phyloP scores from a whole-genome alignment of 2,329 filamentous ascomycete species.

The Periconia sp. region DNA sequence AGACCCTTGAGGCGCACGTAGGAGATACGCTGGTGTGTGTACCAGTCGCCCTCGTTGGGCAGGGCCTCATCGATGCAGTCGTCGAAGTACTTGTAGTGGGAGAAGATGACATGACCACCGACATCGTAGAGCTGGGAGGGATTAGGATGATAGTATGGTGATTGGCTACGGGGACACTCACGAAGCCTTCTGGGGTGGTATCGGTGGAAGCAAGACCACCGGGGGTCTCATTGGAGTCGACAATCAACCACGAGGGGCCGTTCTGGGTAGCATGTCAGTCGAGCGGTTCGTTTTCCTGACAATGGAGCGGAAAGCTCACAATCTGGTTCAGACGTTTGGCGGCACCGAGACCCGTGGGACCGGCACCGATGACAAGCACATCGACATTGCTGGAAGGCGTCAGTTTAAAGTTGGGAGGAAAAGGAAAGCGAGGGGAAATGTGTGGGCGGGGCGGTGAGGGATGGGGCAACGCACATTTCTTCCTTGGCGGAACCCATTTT shows the following conservation, averaged over 20 bases:
- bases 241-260: slow-evolving; percentile 91
- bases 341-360: slow-evolving; percentile 94
- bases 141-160: not conserved
- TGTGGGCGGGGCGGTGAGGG: slow-evolving; percentile 25
- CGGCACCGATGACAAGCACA: slow-evolving; percentile 96
- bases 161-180: slow-evolving; percentile 57
- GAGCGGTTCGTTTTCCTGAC: slow-evolving; percentile 8
- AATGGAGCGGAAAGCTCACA: slow-evolving; percentile 57
- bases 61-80: slow-evolving; percentile 97
- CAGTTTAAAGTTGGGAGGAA: slow-evolving; percentile 13
- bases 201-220: slow-evolving; percentile 97
- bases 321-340: slow-evolving; percentile 97
- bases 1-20: slow-evolving; percentile 95
- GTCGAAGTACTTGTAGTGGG: slow-evolving; percentile 99
- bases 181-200: slow-evolving; percentile 92
- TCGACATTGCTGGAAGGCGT: slow-evolving; percentile 74
- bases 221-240: slow-evolving; percentile 88
- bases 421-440: slow-evolving; percentile 10
- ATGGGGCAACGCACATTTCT: slow-evolving; percentile 39
- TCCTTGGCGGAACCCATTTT: slow-evolving; percentile 44
- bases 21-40: slow-evolving; percentile 95
- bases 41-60: slow-evolving; percentile 93
- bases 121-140: slow-evolving; percentile 78
- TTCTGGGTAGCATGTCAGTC: slow-evolving; percentile 59
- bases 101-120: slow-evolving; percentile 97